A percentile compares a stretch with the other conserved stretches of the same genome.
Conservation (phyloP, 2,329 filamentous ascomycete genomes). For the Alternaria ethzedia region DNA sequence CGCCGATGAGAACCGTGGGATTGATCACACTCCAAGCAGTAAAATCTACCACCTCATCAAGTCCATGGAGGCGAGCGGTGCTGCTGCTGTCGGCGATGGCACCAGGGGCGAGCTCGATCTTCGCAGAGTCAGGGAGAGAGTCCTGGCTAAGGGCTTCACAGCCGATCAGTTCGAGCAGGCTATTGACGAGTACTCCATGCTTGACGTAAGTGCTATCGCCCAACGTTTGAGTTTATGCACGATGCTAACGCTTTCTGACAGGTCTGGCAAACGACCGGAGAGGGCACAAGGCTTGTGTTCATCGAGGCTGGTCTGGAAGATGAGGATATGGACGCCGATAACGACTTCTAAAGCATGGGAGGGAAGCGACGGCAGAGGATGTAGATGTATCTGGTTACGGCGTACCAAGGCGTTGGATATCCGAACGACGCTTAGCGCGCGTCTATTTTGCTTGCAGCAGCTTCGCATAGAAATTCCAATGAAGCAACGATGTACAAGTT, state of each 20-base stretch:
- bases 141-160: conserved; percentile 96
- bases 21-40: conserved; percentile 79
- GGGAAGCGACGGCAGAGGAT: conserved; percentile 13
- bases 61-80: conserved; percentile 82
- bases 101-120: conserved; percentile 78
- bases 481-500: conserved; percentile 4
- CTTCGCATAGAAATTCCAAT: conserved; percentile 6
- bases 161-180: conserved; percentile 88
- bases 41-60: conserved; percentile 96
- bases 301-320: conserved; percentile 60
- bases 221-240: not conserved
- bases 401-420: conserved; percentile 36
- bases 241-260: conserved; percentile 44
- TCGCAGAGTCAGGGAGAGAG: conserved; percentile 85
- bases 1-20: conserved; percentile 64
- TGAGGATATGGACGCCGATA: conserved; percentile 50
- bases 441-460: conserved; percentile 6
- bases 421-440: conserved; percentile 10
- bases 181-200: conserved; percentile 84
- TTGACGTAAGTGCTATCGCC: conserved; percentile 73
- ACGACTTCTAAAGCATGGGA: conserved; percentile 37
- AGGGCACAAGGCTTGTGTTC: conserved; percentile 61
- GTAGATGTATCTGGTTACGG: conserved; percentile 26
- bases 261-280: conserved; percentile 63
- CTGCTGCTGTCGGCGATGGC: conserved; percentile 78